Percentiles rank a stretch among this genome's conserved stretches.
Evolutionary conservation across 2,329 filamentous ascomycete genomes (phyloP).

Genomic region (Alternaria hordeiaustralica): DNA sequence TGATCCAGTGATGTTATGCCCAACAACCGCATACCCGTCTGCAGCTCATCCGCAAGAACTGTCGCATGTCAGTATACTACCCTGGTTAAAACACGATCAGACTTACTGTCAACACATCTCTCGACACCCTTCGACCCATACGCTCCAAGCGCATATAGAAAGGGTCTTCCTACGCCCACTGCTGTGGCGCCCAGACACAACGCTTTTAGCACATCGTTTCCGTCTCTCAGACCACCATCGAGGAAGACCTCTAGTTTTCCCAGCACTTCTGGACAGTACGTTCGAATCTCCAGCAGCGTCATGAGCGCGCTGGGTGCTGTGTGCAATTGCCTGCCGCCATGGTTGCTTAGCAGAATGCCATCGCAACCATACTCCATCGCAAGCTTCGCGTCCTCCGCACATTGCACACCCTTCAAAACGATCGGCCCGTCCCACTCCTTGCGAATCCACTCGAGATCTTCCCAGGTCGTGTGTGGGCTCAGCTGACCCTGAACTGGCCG

Average conservation of each 20-base stretch:
- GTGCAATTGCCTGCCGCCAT: slow-evolving; percentile 61
- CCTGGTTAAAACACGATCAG: not conserved
- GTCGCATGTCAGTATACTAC: slow-evolving; percentile 8
- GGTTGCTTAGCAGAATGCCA: slow-evolving; percentile 60
- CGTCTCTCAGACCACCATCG: slow-evolving; percentile 48
- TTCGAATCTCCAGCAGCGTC: slow-evolving; percentile 48
- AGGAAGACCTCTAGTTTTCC: slow-evolving; percentile 47
- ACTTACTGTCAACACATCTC: slow-evolving; percentile 47
- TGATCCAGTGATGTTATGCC: slow-evolving; percentile 68
- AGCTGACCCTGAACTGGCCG: slow-evolving; percentile 40
- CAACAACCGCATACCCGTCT: slow-evolving; percentile 70
- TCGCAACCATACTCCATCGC: slow-evolving; percentile 54
- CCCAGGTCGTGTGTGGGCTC: slow-evolving; percentile 57
- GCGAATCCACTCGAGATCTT: slow-evolving; percentile 55
- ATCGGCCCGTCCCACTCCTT: slow-evolving; percentile 51
- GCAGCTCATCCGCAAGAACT: slow-evolving; percentile 64
- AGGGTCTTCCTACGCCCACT: slow-evolving; percentile 48
- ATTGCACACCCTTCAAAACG: slow-evolving; percentile 55
- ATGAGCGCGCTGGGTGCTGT: slow-evolving; percentile 47
- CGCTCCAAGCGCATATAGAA: slow-evolving; percentile 48
- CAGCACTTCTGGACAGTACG: slow-evolving; percentile 46
- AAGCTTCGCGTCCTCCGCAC: slow-evolving; percentile 54
- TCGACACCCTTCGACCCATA: slow-evolving; percentile 48
- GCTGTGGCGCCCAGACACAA: slow-evolving; percentile 50
- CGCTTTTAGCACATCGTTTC: slow-evolving; percentile 49